Conservation (phyloP, 2,329 filamentous ascomycete species). For the Dryadomyces quercus-mongolicae region DNA sequence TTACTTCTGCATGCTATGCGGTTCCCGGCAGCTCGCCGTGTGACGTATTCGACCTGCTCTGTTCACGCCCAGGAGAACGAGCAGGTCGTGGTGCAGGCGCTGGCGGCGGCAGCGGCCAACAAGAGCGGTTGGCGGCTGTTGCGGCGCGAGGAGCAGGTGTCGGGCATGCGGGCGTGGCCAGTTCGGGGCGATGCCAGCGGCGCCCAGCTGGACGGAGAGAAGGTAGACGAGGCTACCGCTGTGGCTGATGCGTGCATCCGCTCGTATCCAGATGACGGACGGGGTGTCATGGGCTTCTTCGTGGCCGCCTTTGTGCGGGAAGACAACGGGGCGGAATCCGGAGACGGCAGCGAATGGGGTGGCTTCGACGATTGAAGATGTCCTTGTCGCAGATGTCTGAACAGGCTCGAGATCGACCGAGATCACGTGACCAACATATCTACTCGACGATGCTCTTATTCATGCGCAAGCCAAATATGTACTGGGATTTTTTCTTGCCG, state of each 20-base stretch:
- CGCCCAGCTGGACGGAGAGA: background rate
- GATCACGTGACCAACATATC: too few relatives aligned
- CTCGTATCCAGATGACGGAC: conserved; percentile 66
- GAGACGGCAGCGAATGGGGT: conserved; percentile 8
- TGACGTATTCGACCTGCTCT: conserved; percentile 93
- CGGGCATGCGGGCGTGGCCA: conserved; percentile 64
- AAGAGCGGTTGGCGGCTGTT: conserved; percentile 68
- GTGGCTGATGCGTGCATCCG: conserved; percentile 68
- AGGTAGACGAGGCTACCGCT: conserved; percentile 11
- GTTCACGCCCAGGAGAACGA: conserved; percentile 84
- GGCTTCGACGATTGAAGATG: conserved; percentile 13
- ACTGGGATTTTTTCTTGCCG: too few relatives aligned
- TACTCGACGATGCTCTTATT: too few relatives aligned
- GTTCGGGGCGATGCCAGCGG: conserved; percentile 43
- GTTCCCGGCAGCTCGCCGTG: conserved; percentile 62
- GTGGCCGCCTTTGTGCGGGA: conserved; percentile 74
- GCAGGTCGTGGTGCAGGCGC: conserved; percentile 60
- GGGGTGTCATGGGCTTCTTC: conserved; percentile 91
- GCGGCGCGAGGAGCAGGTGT: conserved; percentile 57
- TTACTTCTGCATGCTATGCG: conserved; percentile 74
- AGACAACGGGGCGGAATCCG: background rate
- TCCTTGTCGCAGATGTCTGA: too few relatives aligned
- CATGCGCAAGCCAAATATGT: too few relatives aligned
- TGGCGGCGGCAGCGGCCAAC: conserved; percentile 55
- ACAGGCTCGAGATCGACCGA: too few relatives aligned